phyloP scores from a whole-genome alignment of 306 rosid genomes.

The Gastrolobium bilobum region DNA sequence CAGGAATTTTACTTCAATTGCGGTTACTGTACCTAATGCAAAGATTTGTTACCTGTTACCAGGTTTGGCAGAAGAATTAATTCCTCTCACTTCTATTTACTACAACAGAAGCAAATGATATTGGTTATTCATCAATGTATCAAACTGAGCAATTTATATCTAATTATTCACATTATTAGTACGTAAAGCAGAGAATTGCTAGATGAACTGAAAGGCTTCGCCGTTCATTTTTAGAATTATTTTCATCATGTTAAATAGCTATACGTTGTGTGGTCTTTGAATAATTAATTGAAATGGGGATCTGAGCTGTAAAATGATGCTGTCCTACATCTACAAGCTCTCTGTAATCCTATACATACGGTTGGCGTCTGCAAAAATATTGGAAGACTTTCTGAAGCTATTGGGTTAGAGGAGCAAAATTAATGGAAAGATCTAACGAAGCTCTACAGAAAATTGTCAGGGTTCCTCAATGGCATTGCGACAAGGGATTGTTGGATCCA shows the following conservation, averaged over 20 bases:
- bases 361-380: not conserved
- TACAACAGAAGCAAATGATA: not conserved
- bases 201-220: conserved; percentile 4
- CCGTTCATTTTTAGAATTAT: not conserved
- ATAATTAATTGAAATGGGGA: not conserved
- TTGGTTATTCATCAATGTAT: not conserved
- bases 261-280: not conserved
- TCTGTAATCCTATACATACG: not conserved
- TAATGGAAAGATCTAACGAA: not conserved
- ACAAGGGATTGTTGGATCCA: conserved; percentile 22
- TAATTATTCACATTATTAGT: not conserved
- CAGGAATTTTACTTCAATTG: no score
- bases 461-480: not conserved
- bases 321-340: not conserved
- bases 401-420: conserved; percentile 10
- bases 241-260: not conserved
- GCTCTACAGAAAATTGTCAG: not conserved
- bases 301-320: not conserved
- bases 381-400: not conserved
- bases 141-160: not conserved
- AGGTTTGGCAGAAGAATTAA: not conserved
- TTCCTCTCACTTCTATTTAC: not conserved
- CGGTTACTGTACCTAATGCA: no score
- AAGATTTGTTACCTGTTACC: no score
- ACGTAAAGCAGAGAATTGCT: not conserved